Evolutionary conservation across 116 monocot genomes (phyloP).

Genomic region (Phalaenopsis hybrid): DNA sequence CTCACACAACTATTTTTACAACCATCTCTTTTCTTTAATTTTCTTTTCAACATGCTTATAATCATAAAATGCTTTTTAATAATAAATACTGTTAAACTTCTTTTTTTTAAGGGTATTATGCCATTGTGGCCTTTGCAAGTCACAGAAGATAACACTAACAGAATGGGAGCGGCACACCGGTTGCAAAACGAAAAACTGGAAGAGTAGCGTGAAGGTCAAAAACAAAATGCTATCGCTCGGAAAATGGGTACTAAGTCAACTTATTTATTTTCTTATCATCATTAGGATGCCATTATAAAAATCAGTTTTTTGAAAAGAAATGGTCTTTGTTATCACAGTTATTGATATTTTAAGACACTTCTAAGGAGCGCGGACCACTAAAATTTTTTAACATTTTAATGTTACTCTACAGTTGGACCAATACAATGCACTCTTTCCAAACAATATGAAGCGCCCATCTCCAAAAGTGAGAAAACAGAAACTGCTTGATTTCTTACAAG

Average conservation of each 20-base stretch:
- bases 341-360: background rate
- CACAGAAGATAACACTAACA: conserved; percentile 39
- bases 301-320: background rate
- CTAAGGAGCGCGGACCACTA: background rate
- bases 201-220: conserved; percentile 64
- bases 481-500: conserved; percentile 55
- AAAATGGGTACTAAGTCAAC: conserved; percentile 48
- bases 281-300: background rate
- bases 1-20: background rate
- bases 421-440: conserved; percentile 20
- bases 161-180: conserved; percentile 96
- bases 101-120: conserved; percentile 56
- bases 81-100: background rate
- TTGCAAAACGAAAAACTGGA: conserved; percentile 87
- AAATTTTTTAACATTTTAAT: background rate
- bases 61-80: background rate
- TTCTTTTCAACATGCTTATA: conserved; percentile 2
- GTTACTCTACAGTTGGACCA: conserved; percentile 34
- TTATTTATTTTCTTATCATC: background rate
- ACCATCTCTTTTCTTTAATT: background rate
- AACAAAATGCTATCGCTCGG: conserved; percentile 48
- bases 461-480: conserved; percentile 52
- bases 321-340: background rate
- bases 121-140: conserved; percentile 63
- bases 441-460: conserved; percentile 28